Evolutionary conservation across 805 yeast genomes (phyloP).

Genomic region (Metschnikowia sp.): DNA sequence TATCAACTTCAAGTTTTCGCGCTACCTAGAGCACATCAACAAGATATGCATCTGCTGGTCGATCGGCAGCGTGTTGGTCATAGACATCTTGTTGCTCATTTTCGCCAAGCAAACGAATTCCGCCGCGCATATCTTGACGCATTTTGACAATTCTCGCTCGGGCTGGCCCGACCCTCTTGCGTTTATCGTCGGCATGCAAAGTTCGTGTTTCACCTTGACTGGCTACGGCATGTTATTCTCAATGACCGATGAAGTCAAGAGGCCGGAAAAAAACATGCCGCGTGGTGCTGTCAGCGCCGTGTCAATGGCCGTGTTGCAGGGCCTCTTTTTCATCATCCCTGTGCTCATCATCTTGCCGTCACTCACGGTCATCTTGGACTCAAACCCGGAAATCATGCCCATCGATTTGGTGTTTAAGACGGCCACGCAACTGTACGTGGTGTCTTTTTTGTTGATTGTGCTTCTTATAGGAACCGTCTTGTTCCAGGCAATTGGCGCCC

Average conservation of each 20-base stretch:
- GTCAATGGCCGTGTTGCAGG: conserved; percentile 60
- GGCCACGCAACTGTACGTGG: conserved; percentile 63
- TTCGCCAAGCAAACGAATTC: conserved; percentile 60
- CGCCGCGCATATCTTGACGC: conserved; percentile 54
- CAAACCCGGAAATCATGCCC: conserved; percentile 66
- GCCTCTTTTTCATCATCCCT: conserved; percentile 70
- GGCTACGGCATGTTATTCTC: conserved; percentile 83
- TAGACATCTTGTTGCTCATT: conserved; percentile 59
- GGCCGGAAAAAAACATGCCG: conserved; percentile 73
- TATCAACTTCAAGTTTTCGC: conserved; percentile 59
- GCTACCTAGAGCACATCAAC: conserved; percentile 60
- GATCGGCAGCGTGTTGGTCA: conserved; percentile 62
- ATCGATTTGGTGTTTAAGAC: conserved; percentile 72
- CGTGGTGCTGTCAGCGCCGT: conserved; percentile 68
- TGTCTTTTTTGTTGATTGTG: conserved; percentile 65
- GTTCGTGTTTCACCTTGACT: conserved; percentile 73
- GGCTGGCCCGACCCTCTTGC: conserved; percentile 76
- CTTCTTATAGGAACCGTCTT: conserved; percentile 65
- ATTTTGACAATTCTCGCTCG: conserved; percentile 66
- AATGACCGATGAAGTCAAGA: conserved; percentile 76
- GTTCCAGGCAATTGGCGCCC: conserved; percentile 75
- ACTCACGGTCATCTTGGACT: conserved; percentile 50
- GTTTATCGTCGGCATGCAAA: conserved; percentile 73
- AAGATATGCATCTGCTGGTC: conserved; percentile 74
- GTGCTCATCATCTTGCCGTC: conserved; percentile 71